These are phyloP conservation scores for Lachnellula suecica DNA, from an alignment of 2,329 filamentous ascomycete genomes.

Conservation along the genomic window DNA sequence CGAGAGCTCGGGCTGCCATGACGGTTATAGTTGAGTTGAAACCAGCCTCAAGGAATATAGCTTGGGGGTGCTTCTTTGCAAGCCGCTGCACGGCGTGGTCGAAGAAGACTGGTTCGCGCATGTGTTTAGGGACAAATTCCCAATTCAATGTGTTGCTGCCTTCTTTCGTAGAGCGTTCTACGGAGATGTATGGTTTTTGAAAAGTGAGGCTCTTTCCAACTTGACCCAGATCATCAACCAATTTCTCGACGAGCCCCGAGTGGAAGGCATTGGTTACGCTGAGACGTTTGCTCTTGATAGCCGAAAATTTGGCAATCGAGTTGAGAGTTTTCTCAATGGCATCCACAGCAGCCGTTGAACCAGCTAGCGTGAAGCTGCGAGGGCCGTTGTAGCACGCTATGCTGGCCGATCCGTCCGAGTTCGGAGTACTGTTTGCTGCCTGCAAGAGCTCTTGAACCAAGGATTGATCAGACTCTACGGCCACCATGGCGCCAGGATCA, in stretches of 20 bases:
- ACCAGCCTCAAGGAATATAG: constrained; percentile 29
- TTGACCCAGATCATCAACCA: background rate
- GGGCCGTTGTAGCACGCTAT: background rate
- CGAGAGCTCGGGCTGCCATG: background rate
- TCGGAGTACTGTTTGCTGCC: background rate
- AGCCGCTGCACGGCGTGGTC: background rate
- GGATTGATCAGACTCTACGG: background rate
- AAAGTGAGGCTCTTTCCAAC: background rate
- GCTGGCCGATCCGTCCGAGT: background rate
- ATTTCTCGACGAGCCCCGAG: background rate
- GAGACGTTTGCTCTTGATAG: background rate
- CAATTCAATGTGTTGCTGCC: background rate
- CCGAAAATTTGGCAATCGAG: background rate
- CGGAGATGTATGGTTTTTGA: background rate
- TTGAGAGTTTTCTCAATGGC: background rate
- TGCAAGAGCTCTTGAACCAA: background rate
- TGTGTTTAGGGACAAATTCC: constrained; percentile 16
- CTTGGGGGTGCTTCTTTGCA: background rate
- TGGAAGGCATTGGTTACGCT: background rate
- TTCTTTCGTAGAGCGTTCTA: background rate
- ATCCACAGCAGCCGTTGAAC: background rate
- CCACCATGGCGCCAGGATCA: constrained; percentile 17
- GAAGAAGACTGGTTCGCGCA: constrained; percentile 24
- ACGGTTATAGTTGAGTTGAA: background rate
- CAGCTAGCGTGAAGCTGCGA: background rate